Base-by-base conservation (phyloP, 129 eudicot species). In the Saussurea involucrata region DNA sequence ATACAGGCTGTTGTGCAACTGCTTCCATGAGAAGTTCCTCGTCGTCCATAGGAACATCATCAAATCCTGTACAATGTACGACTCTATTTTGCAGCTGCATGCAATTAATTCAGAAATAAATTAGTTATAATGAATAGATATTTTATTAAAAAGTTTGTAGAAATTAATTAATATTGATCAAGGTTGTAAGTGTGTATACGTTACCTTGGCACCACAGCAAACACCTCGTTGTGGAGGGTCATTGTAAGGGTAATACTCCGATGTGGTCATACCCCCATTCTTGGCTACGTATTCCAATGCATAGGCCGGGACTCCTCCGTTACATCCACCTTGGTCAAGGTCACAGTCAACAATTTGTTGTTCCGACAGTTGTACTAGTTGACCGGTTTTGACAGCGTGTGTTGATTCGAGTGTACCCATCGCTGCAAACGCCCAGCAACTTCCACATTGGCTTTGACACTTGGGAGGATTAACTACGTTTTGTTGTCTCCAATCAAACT, bases 291-390 rank as follows among this genome's bases (percentile, higher is more conserved):
- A 64, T 0, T 24, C 1, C 17, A 64, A 28, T 24, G 32, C 69
- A 24, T 13, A 9, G 2, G 29, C 32, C 1, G 34, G 17, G 3
- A 9, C 15, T 6, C 18, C 34, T 64, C 69, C 69, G 18, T 24
- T 64, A 64, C 69, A 64, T 64, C 69, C 69, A 15, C 34, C 34
- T 5, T 17, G 5, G 9, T 10, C 34, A 28, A 10, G 4, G 32
- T 63, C 68, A 63, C 69, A 64, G 17, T 64, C 69, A 17, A 64
- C 8, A 24, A 64, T 24, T 64, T 64, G 69, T 64, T 64, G 69
- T 28, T 64, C 69, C 34, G 69, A 64, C 7, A 64, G 1, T 64
- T 32, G 10, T 6, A 60, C 3, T 13, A 64, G 69, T 24, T 64
- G 15, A 24, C 69, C 69, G 17, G 29, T 64, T 24, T 6, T 24